Conservation (phyloP, 2,329 filamentous ascomycete species). For the Ophiocordyceps unilateralis region DNA sequence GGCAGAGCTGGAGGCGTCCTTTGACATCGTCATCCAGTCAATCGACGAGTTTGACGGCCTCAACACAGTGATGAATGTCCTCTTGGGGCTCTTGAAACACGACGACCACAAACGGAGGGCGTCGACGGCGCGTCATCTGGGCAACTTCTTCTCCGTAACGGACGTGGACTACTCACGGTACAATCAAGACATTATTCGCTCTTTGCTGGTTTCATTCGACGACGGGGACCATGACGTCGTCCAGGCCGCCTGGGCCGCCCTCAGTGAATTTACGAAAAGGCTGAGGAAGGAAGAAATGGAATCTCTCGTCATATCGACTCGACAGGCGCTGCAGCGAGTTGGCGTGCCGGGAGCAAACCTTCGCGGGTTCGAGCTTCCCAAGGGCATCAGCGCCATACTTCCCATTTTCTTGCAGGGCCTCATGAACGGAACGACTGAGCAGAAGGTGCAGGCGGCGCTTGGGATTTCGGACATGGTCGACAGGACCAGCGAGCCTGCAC, state of each 20-base stretch:
- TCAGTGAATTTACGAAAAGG: slow-evolving; percentile 74
- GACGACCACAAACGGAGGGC: slow-evolving; percentile 78
- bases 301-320: slow-evolving; percentile 67
- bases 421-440: slow-evolving; percentile 88
- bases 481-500: slow-evolving; percentile 67
- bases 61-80: slow-evolving; percentile 88
- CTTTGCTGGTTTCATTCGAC: slow-evolving; percentile 80
- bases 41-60: slow-evolving; percentile 94
- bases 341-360: slow-evolving; percentile 74
- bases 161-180: slow-evolving; percentile 87
- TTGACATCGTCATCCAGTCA: slow-evolving; percentile 78
- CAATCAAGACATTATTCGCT: slow-evolving; percentile 86
- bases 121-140: slow-evolving; percentile 60
- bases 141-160: slow-evolving; percentile 67
- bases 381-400: slow-evolving; percentile 90
- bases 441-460: slow-evolving; percentile 78
- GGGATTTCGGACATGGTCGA: slow-evolving; percentile 94
- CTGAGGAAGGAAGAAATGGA: slow-evolving; percentile 98
- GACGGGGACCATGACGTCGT: slow-evolving; percentile 72
- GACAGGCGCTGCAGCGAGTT: slow-evolving; percentile 72
- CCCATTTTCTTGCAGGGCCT: slow-evolving; percentile 96
- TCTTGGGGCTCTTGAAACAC: slow-evolving; percentile 75
- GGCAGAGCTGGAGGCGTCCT: slow-evolving; percentile 58
- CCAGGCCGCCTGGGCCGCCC: slow-evolving; percentile 74
- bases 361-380: slow-evolving; percentile 78